Conservation (phyloP, 352 stramenopile genomes). For the Phytopythium aichiense region DNA sequence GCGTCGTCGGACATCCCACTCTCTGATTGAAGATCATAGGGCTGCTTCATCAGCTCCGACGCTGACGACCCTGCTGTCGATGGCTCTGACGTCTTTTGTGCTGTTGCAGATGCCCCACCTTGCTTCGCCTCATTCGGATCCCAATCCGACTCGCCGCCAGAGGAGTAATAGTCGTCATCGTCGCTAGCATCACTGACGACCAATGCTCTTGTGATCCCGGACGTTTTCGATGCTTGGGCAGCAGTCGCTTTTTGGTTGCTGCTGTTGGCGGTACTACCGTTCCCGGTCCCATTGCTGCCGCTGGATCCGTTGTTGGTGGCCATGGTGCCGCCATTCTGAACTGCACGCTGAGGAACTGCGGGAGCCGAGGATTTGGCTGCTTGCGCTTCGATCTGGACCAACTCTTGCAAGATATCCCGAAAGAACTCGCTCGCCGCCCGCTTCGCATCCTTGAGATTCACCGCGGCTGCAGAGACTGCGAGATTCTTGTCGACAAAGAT, state of each 20-base stretch:
- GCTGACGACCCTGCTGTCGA: slow-evolving; percentile 7
- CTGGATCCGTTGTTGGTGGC: neutral
- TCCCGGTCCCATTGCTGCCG: neutral
- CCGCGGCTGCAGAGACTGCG: slow-evolving; percentile 51
- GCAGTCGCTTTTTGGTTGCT: neutral
- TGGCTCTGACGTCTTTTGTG: neutral
- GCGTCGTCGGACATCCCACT: slow-evolving; percentile 35
- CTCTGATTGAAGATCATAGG: slow-evolving; percentile 55
- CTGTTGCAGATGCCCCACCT: neutral
- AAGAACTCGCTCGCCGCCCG: slow-evolving; percentile 68
- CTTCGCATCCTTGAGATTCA: slow-evolving; percentile 73
- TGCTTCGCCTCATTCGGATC: slow-evolving; percentile 25
- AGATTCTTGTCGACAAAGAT: slow-evolving; percentile 40
- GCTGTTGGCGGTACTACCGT: neutral
- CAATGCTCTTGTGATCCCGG: slow-evolving; percentile 37
- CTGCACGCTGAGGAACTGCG: neutral
- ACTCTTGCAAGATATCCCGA: slow-evolving; percentile 50
- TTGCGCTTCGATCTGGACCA: slow-evolving; percentile 13
- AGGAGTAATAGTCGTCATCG: slow-evolving; percentile 55
- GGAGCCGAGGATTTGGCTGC: neutral
- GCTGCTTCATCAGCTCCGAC: slow-evolving; percentile 26
- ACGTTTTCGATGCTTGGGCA: slow-evolving; percentile 9
- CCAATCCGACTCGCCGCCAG: slow-evolving; percentile 28
- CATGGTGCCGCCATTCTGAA: neutral
- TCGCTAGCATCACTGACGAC: slow-evolving; percentile 63